Conservation (phyloP, 306 rosid species). For the Arachis stenosperma region DNA sequence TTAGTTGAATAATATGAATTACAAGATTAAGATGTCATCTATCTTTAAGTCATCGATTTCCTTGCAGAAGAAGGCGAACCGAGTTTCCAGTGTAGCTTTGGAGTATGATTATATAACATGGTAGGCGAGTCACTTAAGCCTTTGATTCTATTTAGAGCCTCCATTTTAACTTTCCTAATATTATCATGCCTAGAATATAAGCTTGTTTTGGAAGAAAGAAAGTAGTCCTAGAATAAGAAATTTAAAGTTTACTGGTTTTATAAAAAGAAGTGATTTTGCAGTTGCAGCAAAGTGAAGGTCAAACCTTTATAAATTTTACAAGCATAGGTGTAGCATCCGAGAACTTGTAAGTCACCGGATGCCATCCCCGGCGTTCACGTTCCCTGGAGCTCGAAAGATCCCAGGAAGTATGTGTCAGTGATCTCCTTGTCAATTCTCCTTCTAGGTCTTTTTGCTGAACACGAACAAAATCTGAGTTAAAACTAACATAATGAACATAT, state of each 20-base stretch:
- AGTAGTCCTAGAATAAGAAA: conserved; percentile 24
- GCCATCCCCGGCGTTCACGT: conserved; percentile 91
- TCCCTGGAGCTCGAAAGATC: conserved; percentile 78
- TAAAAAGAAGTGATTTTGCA: conserved; percentile 10
- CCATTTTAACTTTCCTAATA: neutral
- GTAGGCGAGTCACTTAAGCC: neutral
- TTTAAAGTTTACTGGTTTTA: neutral
- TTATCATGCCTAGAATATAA: neutral
- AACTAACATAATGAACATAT: conserved; percentile 3
- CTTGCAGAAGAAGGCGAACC: too few relatives aligned
- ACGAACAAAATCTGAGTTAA: conserved; percentile 26
- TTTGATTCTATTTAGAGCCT: neutral
- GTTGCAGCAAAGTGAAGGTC: conserved; percentile 13
- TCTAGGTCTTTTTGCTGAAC: conserved; percentile 82
- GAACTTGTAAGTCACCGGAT: conserved; percentile 89
- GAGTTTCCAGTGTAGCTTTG: neutral
- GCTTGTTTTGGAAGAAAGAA: neutral
- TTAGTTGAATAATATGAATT: neutral
- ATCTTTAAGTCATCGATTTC: neutral
- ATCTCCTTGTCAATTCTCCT: conserved; percentile 80
- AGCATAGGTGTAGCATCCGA: conserved; percentile 91
- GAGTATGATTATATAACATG: neutral
- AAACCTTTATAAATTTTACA: conserved; percentile 79
- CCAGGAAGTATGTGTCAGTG: conserved; percentile 87
- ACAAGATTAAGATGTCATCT: neutral